A percentile compares a stretch with the other conserved stretches of the same genome.
These are phyloP conservation scores for Pythium dissimile DNA, from an alignment of 352 stramenopile genomes.

Conservation along the genomic window DNA sequence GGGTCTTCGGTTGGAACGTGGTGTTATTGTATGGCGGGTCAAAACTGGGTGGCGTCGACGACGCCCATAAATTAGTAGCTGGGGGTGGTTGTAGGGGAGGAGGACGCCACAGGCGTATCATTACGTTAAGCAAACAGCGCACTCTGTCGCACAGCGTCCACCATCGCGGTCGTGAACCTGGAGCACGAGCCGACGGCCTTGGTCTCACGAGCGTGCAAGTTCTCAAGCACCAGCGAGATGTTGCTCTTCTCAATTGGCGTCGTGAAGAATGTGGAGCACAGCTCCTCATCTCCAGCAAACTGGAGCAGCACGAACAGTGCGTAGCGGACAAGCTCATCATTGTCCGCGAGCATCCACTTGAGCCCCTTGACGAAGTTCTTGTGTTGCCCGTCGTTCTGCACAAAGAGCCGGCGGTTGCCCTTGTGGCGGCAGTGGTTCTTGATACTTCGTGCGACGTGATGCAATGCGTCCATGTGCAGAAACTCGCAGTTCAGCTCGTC, in stretches of 20 bases:
- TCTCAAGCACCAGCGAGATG: constrained; percentile 43
- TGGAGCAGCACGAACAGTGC: constrained; percentile 65
- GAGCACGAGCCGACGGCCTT: constrained; percentile 20
- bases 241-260: constrained; percentile 62
- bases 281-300: constrained; percentile 42
- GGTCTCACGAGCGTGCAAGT: constrained; percentile 26
- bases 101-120: constrained; percentile 4
- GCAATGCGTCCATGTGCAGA: constrained; percentile 53
- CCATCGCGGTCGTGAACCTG: constrained; percentile 50
- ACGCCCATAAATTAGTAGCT: constrained; percentile 22
- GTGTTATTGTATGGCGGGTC: constrained; percentile 12
- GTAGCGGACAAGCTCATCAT: constrained; percentile 53
- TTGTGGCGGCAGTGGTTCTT: constrained; percentile 74
- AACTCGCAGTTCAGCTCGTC: constrained; percentile 56
- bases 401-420: constrained; percentile 63
- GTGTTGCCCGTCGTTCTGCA: constrained; percentile 29
- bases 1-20: constrained; percentile 3
- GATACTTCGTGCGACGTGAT: constrained; percentile 55
- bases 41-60: constrained; percentile 16
- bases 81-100: not conserved
- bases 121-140: constrained; percentile 48
- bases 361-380: constrained; percentile 44
- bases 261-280: constrained; percentile 37
- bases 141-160: constrained; percentile 55
- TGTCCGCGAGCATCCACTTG: constrained; percentile 64